These are phyloP conservation scores for Phytophthora citrophthora DNA, from an alignment of 352 stramenopile genomes.

Conservation along the genomic window DNA sequence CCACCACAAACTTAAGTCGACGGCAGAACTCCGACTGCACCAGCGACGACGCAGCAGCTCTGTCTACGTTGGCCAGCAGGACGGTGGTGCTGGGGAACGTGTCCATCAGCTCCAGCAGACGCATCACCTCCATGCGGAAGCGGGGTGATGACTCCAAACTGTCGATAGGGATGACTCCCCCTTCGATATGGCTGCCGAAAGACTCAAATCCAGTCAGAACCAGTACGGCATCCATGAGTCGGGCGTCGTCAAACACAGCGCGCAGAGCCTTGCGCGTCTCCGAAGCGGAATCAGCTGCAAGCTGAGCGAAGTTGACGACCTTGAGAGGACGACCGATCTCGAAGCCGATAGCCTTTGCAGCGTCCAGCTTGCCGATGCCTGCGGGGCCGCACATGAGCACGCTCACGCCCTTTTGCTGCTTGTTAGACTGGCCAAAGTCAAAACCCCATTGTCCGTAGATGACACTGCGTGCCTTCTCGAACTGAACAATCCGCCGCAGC, in stretches of 20 bases:
- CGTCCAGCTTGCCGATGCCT: constrained; percentile 79
- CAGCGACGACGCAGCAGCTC: constrained; percentile 47
- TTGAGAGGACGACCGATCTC: constrained; percentile 85
- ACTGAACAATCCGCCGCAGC: constrained; percentile 74
- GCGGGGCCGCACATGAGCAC: constrained; percentile 72
- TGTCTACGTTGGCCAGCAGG: constrained; percentile 75
- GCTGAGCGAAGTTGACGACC: constrained; percentile 79
- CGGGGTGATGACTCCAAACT: constrained; percentile 71
- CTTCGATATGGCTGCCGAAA: constrained; percentile 80
- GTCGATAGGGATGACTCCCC: constrained; percentile 52
- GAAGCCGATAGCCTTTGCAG: constrained; percentile 83
- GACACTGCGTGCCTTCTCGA: constrained; percentile 86
- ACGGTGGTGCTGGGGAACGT: constrained; percentile 83
- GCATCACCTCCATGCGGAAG: constrained; percentile 77
- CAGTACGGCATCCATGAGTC: constrained; percentile 87
- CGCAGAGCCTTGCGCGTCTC: constrained; percentile 79
- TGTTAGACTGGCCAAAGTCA: constrained; percentile 80
- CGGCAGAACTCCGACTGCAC: constrained; percentile 73
- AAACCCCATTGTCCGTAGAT: constrained; percentile 90
- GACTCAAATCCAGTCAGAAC: constrained; percentile 90
- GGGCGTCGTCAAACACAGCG: constrained; percentile 86
- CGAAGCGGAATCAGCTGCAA: constrained; percentile 75
- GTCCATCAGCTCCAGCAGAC: constrained; percentile 81
- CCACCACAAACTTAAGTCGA: constrained; percentile 86
- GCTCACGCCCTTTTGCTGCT: constrained; percentile 86